Conservation (phyloP, 2,329 filamentous ascomycete species). For the Ophiocordyceps unilateralis region DNA sequence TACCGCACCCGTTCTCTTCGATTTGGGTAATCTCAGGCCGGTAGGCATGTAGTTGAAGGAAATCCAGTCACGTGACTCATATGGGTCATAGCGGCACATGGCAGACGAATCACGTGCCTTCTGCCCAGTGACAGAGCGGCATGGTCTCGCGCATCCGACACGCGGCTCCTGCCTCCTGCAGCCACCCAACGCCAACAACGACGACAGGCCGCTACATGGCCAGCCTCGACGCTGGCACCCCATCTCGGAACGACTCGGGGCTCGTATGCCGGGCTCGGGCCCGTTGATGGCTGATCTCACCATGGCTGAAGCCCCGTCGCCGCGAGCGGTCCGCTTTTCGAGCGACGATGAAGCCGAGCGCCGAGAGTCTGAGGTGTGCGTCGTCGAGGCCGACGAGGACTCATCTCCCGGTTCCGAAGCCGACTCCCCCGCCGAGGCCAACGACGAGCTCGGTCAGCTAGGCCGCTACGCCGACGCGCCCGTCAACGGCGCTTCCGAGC, state of each 20-base stretch:
- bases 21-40: no score
- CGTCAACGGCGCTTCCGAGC: conserved; percentile 12
- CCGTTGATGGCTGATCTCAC: not conserved
- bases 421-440: conserved; percentile 28
- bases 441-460: conserved; percentile 29
- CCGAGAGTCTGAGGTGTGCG: conserved; percentile 1
- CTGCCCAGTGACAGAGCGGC: not conserved
- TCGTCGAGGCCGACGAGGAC: conserved; percentile 9
- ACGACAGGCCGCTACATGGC: not conserved
- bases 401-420: conserved; percentile 12
- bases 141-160: not conserved
- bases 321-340: conserved; percentile 39
- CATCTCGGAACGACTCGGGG: not conserved
- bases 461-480: conserved; percentile 22
- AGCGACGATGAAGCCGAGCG: no score
- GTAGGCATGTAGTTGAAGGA: not conserved
- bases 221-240: not conserved
- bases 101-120: not conserved
- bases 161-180: not conserved
- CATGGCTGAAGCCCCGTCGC: conserved; percentile 28
- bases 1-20: no score
- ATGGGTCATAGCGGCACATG: not conserved
- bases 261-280: not conserved
- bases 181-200: not conserved
- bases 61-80: no score